Conservation (phyloP, 257 asterid species). For the Solanum paucissectum region DNA sequence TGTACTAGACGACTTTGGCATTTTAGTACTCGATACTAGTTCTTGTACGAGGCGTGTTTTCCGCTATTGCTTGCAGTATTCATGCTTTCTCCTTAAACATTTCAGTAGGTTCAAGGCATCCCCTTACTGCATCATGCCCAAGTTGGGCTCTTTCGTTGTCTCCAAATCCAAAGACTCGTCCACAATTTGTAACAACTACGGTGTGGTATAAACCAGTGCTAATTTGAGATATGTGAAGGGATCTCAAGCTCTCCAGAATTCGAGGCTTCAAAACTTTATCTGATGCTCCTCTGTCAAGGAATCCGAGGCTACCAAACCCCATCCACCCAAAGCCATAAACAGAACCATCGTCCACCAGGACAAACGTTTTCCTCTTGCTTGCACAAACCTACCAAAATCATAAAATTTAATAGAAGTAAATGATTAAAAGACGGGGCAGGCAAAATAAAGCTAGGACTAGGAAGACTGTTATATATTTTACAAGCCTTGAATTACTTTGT, state of each 20-base stretch:
- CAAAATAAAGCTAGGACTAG: not conserved
- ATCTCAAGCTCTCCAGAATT: conserved; percentile 47
- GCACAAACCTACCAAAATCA: conserved; percentile 55
- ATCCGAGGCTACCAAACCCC: conserved; percentile 84
- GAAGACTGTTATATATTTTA: not conserved
- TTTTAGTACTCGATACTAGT: not conserved
- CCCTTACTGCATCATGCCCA: conserved; percentile 59
- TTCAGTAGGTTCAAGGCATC: conserved; percentile 59
- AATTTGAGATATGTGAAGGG: conserved; percentile 60
- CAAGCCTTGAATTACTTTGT: not conserved
- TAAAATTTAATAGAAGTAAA: not conserved
- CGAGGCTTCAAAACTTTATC: conserved; percentile 50
- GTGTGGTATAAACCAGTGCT: conserved; percentile 85
- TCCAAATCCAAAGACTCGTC: conserved; percentile 61
- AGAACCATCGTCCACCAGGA: conserved; percentile 56
- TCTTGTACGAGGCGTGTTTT: not conserved
- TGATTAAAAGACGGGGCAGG: too few species aligned
- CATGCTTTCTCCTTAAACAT: conserved; percentile 19
- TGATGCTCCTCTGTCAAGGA: conserved; percentile 47
- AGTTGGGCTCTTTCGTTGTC: conserved; percentile 85
- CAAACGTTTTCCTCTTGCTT: conserved; percentile 69
- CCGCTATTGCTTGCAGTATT: not conserved
- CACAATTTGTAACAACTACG: conserved; percentile 50
- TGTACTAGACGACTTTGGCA: not conserved
- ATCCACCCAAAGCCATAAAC: conserved; percentile 80